phyloP scores from a whole-genome alignment of 1,139 yeast genomes.

The Meyerozyma sp. region DNA sequence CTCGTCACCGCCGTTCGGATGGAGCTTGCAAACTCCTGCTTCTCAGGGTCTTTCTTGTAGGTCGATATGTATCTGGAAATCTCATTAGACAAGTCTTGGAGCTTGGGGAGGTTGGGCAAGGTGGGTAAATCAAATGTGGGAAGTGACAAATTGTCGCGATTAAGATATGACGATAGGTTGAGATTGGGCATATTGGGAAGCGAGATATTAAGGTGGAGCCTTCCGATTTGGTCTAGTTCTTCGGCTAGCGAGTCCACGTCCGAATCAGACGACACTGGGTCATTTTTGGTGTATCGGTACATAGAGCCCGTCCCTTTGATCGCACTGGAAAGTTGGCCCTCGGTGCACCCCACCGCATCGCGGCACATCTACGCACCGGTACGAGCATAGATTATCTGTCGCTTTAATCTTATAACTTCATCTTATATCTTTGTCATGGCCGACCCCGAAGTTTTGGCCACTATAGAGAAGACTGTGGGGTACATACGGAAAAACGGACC shows the following conservation, averaged over 20 bases:
- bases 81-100: slow-evolving; percentile 26
- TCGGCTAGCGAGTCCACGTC: slow-evolving; percentile 32
- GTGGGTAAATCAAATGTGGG: slow-evolving; percentile 15
- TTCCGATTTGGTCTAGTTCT: slow-evolving; percentile 45
- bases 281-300: not conserved
- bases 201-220: slow-evolving; percentile 20
- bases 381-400: too few species aligned
- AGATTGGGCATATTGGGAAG: slow-evolving; percentile 12
- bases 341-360: not conserved
- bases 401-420: not conserved
- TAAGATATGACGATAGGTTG: slow-evolving; percentile 10
- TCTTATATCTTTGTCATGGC: not conserved
- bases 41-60: slow-evolving; percentile 11
- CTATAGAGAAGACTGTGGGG: slow-evolving; percentile 67
- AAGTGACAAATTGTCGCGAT: slow-evolving; percentile 13
- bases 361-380: not conserved
- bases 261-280: slow-evolving; percentile 10
- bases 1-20: slow-evolving; percentile 36
- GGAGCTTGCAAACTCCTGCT: slow-evolving; percentile 17
- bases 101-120: slow-evolving; percentile 10
- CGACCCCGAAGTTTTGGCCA: slow-evolving; percentile 37
- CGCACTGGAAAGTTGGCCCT: not conserved
- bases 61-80: slow-evolving; percentile 24
- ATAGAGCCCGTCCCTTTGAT: not conserved
- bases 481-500: slow-evolving; percentile 68